A percentile compares a stretch with the other conserved stretches of the same genome.
Evolutionary conservation across 179 eudicot genomes (phyloP).

Genomic region (Corrigiola litoralis): DNA sequence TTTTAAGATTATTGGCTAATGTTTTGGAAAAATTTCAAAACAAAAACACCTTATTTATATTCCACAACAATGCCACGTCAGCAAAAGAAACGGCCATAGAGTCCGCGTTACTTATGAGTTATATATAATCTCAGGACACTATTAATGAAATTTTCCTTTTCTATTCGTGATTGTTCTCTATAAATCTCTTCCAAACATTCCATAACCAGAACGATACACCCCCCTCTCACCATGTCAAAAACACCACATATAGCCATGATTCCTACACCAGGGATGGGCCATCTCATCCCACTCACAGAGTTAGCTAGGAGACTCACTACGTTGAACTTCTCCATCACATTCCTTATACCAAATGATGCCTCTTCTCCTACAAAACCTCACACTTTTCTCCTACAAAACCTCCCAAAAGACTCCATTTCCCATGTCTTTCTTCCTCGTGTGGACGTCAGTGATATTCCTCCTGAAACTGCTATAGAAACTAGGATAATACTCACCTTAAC

Average conservation of each 20-base stretch:
- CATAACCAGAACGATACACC: too few species aligned
- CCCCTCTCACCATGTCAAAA: constrained; percentile 12
- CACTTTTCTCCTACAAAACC: constrained; percentile 2
- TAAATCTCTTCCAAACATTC: too few species aligned
- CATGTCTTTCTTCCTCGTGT: constrained; percentile 12
- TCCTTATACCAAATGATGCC: constrained; percentile 24
- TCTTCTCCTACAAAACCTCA: constrained; percentile 9
- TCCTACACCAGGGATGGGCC: constrained; percentile 45
- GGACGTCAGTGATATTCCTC: constrained; percentile 9
- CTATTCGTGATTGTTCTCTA: neutral
- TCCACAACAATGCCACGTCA: too few species aligned
- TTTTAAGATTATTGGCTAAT: too few species aligned
- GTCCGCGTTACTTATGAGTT: too few species aligned
- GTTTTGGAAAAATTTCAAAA: too few species aligned
- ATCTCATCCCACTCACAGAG: constrained; percentile 39
- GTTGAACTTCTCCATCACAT: constrained; percentile 14
- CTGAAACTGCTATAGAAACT: neutral
- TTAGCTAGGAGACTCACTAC: constrained; percentile 22
- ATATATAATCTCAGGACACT: too few species aligned
- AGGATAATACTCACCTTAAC: constrained; percentile 18
- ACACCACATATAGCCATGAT: constrained; percentile 33
- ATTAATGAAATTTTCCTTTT: too few species aligned
- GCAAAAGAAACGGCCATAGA: too few species aligned
- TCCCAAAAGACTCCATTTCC: constrained; percentile 8
- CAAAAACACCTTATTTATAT: too few species aligned